Evolutionary conservation across 306 rosid genomes (phyloP).

Genomic region (Delonix regia): DNA sequence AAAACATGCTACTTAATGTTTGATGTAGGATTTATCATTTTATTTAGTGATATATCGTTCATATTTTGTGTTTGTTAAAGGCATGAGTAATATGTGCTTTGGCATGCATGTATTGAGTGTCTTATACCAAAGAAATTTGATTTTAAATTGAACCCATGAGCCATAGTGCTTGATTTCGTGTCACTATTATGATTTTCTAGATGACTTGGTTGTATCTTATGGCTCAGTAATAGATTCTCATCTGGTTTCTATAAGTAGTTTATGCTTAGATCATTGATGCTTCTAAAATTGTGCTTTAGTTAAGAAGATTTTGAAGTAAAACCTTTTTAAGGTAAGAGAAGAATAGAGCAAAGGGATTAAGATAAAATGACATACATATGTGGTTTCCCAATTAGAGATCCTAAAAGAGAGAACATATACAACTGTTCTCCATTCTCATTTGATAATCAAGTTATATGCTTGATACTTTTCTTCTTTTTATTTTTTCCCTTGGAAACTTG

Average conservation of each 20-base stretch:
- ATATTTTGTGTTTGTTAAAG: neutral
- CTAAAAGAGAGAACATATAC: no score
- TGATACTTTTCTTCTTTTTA: no score
- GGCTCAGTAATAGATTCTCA: neutral
- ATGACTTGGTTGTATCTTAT: neutral
- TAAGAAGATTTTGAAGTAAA: no score
- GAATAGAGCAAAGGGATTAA: no score
- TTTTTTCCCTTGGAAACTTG: no score
- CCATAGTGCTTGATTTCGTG: neutral
- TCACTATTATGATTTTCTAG: neutral
- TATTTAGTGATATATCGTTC: slow-evolving; percentile 5
- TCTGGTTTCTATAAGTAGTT: neutral
- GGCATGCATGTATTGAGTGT: neutral
- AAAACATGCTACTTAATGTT: slow-evolving; percentile 27
- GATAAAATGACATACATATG: no score
- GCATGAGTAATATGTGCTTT: neutral
- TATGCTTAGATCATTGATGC: neutral
- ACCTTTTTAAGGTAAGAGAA: no score
- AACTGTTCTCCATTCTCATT: no score
- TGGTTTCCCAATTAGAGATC: no score
- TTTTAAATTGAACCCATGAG: slow-evolving; percentile 5
- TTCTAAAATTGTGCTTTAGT: neutral
- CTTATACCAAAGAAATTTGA: neutral
- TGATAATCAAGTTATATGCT: no score
- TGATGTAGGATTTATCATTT: slow-evolving; percentile 12